Evolutionary conservation across 495 filamentous ascomycete species (phyloP).

Genomic region (Penicillium canescens): DNA sequence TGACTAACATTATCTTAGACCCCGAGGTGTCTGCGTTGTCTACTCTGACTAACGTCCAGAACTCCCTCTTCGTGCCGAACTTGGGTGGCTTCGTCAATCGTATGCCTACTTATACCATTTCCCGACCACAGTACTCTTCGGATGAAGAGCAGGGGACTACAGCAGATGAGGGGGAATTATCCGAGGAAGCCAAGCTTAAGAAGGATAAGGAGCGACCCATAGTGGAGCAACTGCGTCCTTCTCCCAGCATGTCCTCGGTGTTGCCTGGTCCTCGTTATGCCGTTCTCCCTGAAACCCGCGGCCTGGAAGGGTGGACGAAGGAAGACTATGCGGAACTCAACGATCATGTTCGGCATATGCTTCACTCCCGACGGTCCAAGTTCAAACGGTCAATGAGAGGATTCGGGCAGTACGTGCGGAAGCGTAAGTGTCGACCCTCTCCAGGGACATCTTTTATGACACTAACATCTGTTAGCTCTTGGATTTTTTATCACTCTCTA

Average conservation of each 20-base stretch:
- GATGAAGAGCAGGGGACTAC: constrained; percentile 34
- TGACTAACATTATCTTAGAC: constrained; percentile 43
- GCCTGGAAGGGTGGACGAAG: constrained; percentile 65
- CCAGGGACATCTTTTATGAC: not conserved
- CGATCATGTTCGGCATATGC: constrained; percentile 78
- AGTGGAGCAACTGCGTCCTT: constrained; percentile 25
- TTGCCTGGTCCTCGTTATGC: constrained; percentile 39
- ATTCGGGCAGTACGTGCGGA: constrained; percentile 71
- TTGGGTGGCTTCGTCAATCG: constrained; percentile 66
- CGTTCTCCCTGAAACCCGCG: constrained; percentile 55
- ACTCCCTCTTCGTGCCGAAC: constrained; percentile 75
- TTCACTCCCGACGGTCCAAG: constrained; percentile 73
- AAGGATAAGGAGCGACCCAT: constrained; percentile 23
- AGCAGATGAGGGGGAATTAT: constrained; percentile 30
- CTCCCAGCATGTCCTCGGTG: constrained; percentile 36
- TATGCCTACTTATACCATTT: constrained; percentile 71
- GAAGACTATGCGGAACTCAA: constrained; percentile 72
- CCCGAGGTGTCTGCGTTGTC: constrained; percentile 74
- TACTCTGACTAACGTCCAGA: constrained; percentile 77
- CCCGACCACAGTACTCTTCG: constrained; percentile 40
- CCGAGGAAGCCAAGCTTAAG: constrained; percentile 22
- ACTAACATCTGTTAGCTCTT: constrained; percentile 44
- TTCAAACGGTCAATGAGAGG: constrained; percentile 75
- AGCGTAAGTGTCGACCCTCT: constrained; percentile 45
- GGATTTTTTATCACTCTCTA: constrained; percentile 78